Base-by-base conservation (phyloP, 2,329 filamentous ascomycete genomes). In the Cercospora citrullina region DNA sequence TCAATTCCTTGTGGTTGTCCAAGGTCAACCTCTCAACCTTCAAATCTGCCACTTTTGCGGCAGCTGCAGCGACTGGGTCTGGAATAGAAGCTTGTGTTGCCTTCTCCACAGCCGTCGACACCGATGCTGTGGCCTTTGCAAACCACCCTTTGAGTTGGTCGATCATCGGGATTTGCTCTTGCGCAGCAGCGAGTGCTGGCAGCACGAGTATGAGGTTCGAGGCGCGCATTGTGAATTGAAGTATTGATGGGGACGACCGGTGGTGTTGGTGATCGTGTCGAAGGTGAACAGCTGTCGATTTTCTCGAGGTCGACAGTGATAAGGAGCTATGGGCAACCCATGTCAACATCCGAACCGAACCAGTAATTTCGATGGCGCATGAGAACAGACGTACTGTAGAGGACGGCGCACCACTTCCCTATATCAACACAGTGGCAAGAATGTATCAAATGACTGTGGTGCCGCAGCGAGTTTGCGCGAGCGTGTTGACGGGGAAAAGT, bases 1-100 rank as follows among this genome's bases (percentile, higher is more conserved):
- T 82, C 2, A 88, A 87, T 28, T 89, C 81, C 78, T 89, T 87
- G 90, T 91, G 92, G 84, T 90, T 90, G 71, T 88, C 82, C 66
- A 92, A 82, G 5, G 87, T 89, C 73, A 94, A 78, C 60, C 85
- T 78, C 77, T 86, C 81, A 70, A 90, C 81, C 59, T 84, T 83
- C 71, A 81, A 79, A 57, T 79, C 78, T 2, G 84, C 86, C n/a
- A 84, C 80, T 75, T 85, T 86, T 36, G 84, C 81, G 60, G 82
- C 82, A 55, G 51, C 67, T 62, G 63, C 67, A 23, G 63, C 67
- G 30, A 68, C 63, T 42, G 67, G 80, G 57, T 79, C 78, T 3
- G 84, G 86, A 23, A 84, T 80, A 48, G 75, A 73, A 21, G 71
- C 71, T 59, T 86, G 85, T 63, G 87, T 79, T 69, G 83, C 84